Base-by-base conservation (phyloP, 2,329 filamentous ascomycete genomes). In the Botrytis porri region DNA sequence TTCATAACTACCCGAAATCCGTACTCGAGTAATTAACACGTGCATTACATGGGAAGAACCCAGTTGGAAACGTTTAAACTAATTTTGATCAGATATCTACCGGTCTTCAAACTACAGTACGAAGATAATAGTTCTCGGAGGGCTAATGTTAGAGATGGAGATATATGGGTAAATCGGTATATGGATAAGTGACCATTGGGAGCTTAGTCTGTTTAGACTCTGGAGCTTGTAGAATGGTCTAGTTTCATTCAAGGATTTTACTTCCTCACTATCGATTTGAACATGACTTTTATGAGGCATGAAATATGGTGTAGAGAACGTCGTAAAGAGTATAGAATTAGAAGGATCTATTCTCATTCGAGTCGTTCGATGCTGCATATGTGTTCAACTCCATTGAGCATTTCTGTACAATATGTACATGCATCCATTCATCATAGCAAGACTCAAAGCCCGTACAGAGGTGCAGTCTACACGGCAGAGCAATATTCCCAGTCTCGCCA, bases 71-170 rank as follows among this genome's bases (percentile, higher is more conserved):
- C 9, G 35, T 39, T 57, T 29, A 67, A 22, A 32, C 64, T 67
- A 41, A 54, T 66, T 37, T 22, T 51, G 43, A 45, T 45, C 32
- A 39, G 32, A 32, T n/a, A 65, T 45, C 7, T n/a, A 62, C 25
- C 51, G 51, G 51, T 57, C 51, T 29, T 29, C n/a, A 57, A 14
- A 29, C 51, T 57, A 54, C 51, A 54, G n/a, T 54, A 64, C 62
- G n/a, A n/a, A n/a, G n/a, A 64, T 32, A 45, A 65, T 65, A 48
- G 41, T 48, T n/a, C 35, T 54, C 32, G 45, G 45, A 39, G 10
- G 45, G 64, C 64, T 66, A 66, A 54, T 39, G 64, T 39, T 39
- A 39, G 63, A 51, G 54, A 39, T 54, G 64, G 64, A 54, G 45
- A 54, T 43, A 45, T 64, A 64, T 45, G 39, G 62, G 62, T 62